phyloP scores from a whole-genome alignment of 2,329 filamentous ascomycete genomes.

The Apiospora aurea region DNA sequence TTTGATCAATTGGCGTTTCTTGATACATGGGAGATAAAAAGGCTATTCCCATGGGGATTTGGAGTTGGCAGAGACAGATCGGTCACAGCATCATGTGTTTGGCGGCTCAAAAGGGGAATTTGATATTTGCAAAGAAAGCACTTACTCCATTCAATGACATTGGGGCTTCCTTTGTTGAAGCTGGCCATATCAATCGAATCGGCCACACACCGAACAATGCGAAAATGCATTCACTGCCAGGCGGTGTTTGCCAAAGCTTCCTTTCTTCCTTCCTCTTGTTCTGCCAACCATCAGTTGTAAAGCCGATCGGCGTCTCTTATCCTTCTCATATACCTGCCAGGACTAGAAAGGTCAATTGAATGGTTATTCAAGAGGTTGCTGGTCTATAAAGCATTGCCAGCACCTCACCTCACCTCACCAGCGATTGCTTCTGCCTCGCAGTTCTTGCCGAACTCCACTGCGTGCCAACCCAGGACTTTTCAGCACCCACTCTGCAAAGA shows the following conservation, averaged over 20 bases:
- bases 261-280: neutral
- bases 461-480: neutral
- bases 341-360: neutral
- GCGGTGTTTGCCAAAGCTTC: neutral
- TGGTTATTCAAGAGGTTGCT: neutral
- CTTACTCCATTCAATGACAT: neutral
- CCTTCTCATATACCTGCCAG: neutral
- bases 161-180: neutral
- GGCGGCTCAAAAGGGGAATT: neutral
- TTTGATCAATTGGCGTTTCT: conserved; percentile 6
- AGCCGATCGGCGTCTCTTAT: neutral
- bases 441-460: neutral
- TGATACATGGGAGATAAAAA: neutral
- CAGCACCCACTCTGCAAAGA: neutral
- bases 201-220: neutral
- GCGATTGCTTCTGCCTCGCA: neutral
- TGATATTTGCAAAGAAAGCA: neutral
- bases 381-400: neutral
- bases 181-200: neutral
- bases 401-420: neutral
- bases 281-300: neutral
- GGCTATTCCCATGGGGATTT: neutral
- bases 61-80: neutral
- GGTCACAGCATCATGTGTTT: neutral
- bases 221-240: neutral